Base-by-base conservation (phyloP, 257 asterid species). In the Echites panduratus region DNA sequence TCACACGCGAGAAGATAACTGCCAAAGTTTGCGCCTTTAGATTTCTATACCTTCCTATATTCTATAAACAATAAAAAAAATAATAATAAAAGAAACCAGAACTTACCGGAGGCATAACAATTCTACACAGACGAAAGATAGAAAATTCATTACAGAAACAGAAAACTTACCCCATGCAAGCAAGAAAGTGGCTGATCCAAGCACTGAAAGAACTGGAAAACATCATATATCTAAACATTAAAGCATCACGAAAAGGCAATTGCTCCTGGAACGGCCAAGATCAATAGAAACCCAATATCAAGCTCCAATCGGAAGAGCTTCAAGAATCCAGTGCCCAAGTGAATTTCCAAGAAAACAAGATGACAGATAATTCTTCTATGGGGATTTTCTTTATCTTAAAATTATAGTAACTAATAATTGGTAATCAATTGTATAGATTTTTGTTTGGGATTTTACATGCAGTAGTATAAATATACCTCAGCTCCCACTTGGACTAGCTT, bases 101-200 rank as follows among this genome's bases (percentile, higher is more conserved):
- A 57, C 4, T 12, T 40, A 20, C 74, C 4, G 43, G 44, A 45
- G 26, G 27, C 59, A 79, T 13, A 66, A 71, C 16, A 27, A 44
- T 13, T 57, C 63, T 4, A 22, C 47, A 11, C 38, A 43, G 48
- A 48, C 49, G 4, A 66, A 27, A 13, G 59, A 32, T 5, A 75
- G 62, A 35, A 17, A 62, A 57, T 9, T 11, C 26, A 64, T 22
- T 4, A 56, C 29, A 68, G 72, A 87, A 82, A 75, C 80, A 79
- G 87, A 81, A 64, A 35, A 84, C 90, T 71, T 88, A 90, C 97
- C 97, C 95, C 89, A 90, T 84, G 79, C 87, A 88, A 82, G 90
- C 87, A 61, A 88, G 87, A 82, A 90, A 79, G 65, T 81, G 82
- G 79, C 72, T 81, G 88, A 88, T 83, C 92, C 93, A 90, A 80